phyloP scores from a whole-genome alignment of 2,329 filamentous ascomycete species.

The Neofusicoccum cordaticola region DNA sequence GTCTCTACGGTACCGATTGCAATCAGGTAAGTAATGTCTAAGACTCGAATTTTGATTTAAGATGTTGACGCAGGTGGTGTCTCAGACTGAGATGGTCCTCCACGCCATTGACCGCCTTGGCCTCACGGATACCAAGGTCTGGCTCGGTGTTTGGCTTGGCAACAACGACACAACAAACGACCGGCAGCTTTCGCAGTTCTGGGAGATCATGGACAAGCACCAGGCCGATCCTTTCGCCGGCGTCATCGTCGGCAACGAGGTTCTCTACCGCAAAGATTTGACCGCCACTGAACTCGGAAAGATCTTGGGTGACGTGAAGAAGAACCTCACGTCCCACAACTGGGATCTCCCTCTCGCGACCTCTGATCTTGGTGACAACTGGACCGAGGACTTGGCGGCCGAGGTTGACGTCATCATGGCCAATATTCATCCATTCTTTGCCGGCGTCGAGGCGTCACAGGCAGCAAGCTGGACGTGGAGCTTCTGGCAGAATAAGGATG shows the following conservation, averaged over 20 bases:
- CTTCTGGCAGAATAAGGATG: constrained; percentile 76
- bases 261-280: constrained; percentile 63
- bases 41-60: not conserved
- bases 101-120: constrained; percentile 74
- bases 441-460: constrained; percentile 64
- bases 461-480: constrained; percentile 77
- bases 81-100: constrained; percentile 76
- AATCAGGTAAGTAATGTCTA: constrained; percentile 59
- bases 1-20: constrained; percentile 93
- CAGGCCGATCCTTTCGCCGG: constrained; percentile 59
- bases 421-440: constrained; percentile 96
- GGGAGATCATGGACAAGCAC: constrained; percentile 72
- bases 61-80: not conserved
- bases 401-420: constrained; percentile 88
- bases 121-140: constrained; percentile 77
- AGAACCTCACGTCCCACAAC: constrained; percentile 66
- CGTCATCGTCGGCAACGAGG: constrained; percentile 63
- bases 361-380: constrained; percentile 85
- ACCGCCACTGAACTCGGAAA: constrained; percentile 61
- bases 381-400: constrained; percentile 66
- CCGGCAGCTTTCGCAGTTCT: constrained; percentile 81
- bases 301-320: constrained; percentile 65
- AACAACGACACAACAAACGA: constrained; percentile 77
- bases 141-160: constrained; percentile 94
- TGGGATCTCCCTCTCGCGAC: constrained; percentile 72